Conservation (phyloP, 169 alveolate genomes). For the Plasmodium vivax region DNA sequence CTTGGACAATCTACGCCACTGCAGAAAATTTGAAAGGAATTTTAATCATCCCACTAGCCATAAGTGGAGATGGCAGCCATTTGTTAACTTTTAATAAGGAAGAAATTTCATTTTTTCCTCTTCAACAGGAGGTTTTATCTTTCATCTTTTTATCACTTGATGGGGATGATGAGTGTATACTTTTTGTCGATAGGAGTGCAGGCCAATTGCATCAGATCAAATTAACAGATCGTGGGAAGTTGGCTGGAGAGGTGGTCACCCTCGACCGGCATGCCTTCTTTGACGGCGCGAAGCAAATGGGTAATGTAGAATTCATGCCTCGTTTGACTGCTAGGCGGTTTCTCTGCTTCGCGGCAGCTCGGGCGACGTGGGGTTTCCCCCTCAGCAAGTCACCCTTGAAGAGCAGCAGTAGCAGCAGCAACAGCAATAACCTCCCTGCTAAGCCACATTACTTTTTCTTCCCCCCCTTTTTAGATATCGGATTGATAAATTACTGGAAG, state of each 20-base stretch:
- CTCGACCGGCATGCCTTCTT: constrained; percentile 21
- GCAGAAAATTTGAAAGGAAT: constrained; percentile 56
- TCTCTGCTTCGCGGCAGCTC: not conserved
- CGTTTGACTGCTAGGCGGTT: not conserved
- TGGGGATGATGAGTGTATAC: not conserved
- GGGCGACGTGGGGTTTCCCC: not conserved
- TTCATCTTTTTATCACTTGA: not conserved
- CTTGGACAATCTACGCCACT: constrained; percentile 11
- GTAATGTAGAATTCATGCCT: not conserved
- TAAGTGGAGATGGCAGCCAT: not conserved
- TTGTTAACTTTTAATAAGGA: constrained; percentile 4
- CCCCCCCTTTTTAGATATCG: constrained; percentile 37
- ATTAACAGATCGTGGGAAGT: not conserved
- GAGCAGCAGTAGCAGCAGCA: no score
- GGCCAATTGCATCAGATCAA: constrained; percentile 28
- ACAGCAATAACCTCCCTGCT: not conserved
- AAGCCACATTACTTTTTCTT: not conserved
- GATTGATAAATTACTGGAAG: constrained; percentile 49
- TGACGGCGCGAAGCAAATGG: not conserved
- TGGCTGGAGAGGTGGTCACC: constrained; percentile 1
- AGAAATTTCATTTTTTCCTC: constrained; percentile 9
- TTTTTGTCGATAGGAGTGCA: constrained; percentile 28
- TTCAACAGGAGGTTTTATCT: constrained; percentile 29
- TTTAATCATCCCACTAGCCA: constrained; percentile 18
- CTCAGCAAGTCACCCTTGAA: not conserved